These are phyloP conservation scores for Reutealis trisperma DNA, from an alignment of 345 rosid genomes.

Conservation along the genomic window DNA sequence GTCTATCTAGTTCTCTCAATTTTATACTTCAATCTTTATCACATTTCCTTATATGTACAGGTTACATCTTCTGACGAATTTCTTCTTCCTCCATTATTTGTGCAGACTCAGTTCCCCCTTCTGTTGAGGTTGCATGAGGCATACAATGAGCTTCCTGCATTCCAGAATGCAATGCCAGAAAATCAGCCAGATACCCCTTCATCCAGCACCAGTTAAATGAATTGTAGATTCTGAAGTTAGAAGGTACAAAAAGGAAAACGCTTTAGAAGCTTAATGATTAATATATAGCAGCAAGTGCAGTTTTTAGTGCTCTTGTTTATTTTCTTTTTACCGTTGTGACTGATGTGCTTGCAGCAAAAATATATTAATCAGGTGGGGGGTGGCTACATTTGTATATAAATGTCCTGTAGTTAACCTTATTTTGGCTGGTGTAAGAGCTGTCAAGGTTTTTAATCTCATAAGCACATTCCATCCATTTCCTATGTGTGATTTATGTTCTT, in stretches of 20 bases:
- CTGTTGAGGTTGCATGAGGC: conserved; percentile 58
- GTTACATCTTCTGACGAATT: too few relatives aligned
- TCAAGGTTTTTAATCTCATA: too few relatives aligned
- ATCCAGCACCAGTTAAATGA: not conserved
- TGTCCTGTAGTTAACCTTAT: not conserved
- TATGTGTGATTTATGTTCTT: too few relatives aligned
- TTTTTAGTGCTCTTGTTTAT: not conserved
- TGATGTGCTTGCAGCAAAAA: not conserved
- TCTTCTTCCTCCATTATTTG: not conserved
- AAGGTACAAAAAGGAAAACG: not conserved
- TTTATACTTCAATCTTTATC: not conserved
- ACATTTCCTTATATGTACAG: not conserved
- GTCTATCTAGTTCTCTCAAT: not conserved
- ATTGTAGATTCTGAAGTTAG: not conserved
- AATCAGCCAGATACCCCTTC: conserved; percentile 47
- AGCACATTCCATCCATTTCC: too few relatives aligned
- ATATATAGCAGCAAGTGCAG: not conserved
- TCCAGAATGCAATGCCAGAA: conserved; percentile 43
- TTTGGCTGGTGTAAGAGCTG: too few relatives aligned
- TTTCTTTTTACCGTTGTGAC: not conserved
- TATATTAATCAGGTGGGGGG: not conserved
- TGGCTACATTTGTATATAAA: not conserved
- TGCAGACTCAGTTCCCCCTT: conserved; percentile 60
- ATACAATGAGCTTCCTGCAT: conserved; percentile 50
- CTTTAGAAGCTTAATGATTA: not conserved